Conservation (phyloP, 1,284 basidiomycete genomes). For the Irpex sp. region DNA sequence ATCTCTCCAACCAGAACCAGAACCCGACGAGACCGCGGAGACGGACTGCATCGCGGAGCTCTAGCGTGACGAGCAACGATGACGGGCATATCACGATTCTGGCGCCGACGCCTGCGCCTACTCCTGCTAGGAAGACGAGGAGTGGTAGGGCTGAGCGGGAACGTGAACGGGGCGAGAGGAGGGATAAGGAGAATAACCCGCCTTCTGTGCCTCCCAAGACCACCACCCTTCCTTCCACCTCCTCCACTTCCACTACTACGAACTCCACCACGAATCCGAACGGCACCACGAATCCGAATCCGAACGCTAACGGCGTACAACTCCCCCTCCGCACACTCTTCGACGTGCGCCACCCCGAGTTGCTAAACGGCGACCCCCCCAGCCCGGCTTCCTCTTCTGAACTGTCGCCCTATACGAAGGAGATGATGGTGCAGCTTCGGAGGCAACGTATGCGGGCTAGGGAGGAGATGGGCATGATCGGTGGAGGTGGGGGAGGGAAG, state of each 20-base stretch:
- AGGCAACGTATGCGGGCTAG: constrained; percentile 48
- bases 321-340: constrained; percentile 22
- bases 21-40: constrained; percentile 3
- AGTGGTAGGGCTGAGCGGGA: not conserved
- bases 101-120: not conserved
- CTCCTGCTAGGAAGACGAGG: not conserved
- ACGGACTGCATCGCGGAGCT: constrained; percentile 2
- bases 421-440: constrained; percentile 61
- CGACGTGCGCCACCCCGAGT: constrained; percentile 15
- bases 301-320: too few species aligned
- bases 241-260: not conserved
- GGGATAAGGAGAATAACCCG: constrained; percentile 22
- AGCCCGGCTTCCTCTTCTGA: constrained; percentile 71
- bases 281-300: too few species aligned
- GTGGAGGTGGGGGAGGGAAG: not conserved
- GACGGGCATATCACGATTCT: not conserved
- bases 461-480: constrained; percentile 6
- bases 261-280: too few species aligned
- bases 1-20: constrained; percentile 1
- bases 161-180: not conserved
- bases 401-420: constrained; percentile 56
- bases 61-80: constrained; percentile 7
- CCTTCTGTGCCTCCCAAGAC: constrained; percentile 11
- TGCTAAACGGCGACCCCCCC: constrained; percentile 26
- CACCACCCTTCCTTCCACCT: not conserved